These are phyloP conservation scores for Calocybe indica DNA, from an alignment of 768 basidiomycete species.

Conservation along the genomic window DNA sequence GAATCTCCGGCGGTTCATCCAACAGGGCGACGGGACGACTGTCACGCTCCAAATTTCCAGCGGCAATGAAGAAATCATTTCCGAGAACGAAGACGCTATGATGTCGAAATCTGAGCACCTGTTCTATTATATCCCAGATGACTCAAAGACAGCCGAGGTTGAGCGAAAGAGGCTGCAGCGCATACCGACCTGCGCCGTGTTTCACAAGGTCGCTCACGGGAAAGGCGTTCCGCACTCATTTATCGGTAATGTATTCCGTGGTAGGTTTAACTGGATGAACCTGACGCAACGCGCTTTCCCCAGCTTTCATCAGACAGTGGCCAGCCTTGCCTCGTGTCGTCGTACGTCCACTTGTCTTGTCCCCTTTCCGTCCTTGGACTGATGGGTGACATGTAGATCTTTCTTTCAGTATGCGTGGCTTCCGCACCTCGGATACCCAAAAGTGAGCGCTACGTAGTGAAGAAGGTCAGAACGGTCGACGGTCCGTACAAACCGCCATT, in stretches of 20 bases:
- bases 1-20: constrained; percentile 51
- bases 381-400: constrained; percentile 34
- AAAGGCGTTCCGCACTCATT: constrained; percentile 63
- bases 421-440: constrained; percentile 42
- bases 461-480: constrained; percentile 50
- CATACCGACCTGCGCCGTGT: constrained; percentile 49
- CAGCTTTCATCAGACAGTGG: constrained; percentile 59
- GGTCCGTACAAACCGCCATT: constrained; percentile 22
- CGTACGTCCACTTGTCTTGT: constrained; percentile 29
- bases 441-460: constrained; percentile 50
- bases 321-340: constrained; percentile 63
- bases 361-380: neutral
- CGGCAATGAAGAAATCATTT: constrained; percentile 10
- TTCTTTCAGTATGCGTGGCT: constrained; percentile 52
- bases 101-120: constrained; percentile 3
- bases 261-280: too few species aligned
- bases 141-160: constrained; percentile 10
- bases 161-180: constrained; percentile 25
- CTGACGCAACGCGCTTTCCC: neutral
- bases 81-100: constrained; percentile 9
- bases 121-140: constrained; percentile 15
- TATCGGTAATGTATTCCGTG: constrained; percentile 24
- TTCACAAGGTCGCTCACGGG: constrained; percentile 48
- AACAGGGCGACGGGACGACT: constrained; percentile 19
- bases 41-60: constrained; percentile 3